Base-by-base conservation (phyloP, 257 asterid species). In the Fraxinus excelsior region DNA sequence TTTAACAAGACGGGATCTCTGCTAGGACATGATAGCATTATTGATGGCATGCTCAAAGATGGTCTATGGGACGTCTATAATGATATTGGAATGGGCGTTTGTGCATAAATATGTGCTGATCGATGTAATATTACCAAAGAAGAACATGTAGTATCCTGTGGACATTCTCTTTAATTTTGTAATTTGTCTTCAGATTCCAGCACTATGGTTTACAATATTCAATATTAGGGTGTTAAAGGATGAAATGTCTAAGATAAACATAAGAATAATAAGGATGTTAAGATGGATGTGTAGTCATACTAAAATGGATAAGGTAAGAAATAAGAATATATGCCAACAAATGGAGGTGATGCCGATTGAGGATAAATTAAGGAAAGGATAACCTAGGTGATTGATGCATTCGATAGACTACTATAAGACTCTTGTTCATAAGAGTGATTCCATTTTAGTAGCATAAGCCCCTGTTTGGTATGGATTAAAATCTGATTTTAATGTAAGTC, bases 61-160 rank as follows among this genome's bases (percentile, higher is more conserved):
- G 99, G 99, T 66, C 93, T 95, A 75, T 95, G 99, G 99, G 99
- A 95, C 79, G 97, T 89, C 49, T 95, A 95, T 87, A 93, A 95
- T 81, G 97, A 95, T 82, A 84, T 91, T 28, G 97, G 96, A 64
- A 95, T 95, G 99, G 99, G 99, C 31, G 89, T 89, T 56, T 95
- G 99, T 86, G 99, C 86, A 46, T 98, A 95, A 81, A 31, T 95
- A 66, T 95, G 99, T 82, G 97, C 98, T 79, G 93, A 86, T 73
- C 88, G 84, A 78, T 77, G 88, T 79, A 88, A 84, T 37, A 86
- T 95, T 58, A 78, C 96, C 40, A 89, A 96, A 85, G 96, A 90
- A 76, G 87, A 95, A 75, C 99, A 95, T 91, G 99, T 89, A 84
- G 32, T 67, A 19, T 32, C 74, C 73, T 31, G 44, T 74, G 37